Evolutionary conservation across 345 rosid genomes (phyloP).

Genomic region (Ricinus communis): DNA sequence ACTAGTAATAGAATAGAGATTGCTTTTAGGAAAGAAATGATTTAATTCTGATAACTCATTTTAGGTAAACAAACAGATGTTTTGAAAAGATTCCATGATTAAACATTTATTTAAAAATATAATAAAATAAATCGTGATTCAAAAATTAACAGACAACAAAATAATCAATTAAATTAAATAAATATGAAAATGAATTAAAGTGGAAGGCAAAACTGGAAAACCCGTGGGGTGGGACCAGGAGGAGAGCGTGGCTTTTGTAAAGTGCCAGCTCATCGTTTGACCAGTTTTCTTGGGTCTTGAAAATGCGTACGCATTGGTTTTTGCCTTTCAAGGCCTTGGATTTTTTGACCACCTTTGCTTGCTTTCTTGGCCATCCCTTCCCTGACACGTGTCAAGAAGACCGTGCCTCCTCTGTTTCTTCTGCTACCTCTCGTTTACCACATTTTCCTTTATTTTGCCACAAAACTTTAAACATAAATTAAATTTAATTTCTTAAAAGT

Average conservation of each 20-base stretch:
- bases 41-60: neutral
- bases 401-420: neutral
- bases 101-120: too few relatives aligned
- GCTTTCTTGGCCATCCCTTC: neutral
- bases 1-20: too few relatives aligned
- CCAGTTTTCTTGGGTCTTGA: constrained; percentile 10
- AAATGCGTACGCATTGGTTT: constrained; percentile 8
- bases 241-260: constrained; percentile 3
- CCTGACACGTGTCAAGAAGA: neutral
- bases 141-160: neutral
- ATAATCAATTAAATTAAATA: neutral
- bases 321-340: neutral
- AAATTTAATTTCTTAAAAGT: neutral
- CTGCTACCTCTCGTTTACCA: neutral
- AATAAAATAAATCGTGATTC: too few relatives aligned
- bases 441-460: too few relatives aligned
- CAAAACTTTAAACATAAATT: neutral
- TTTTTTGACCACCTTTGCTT: constrained; percentile 4
- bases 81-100: constrained; percentile 16
- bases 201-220: constrained; percentile 5
- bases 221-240: constrained; percentile 17
- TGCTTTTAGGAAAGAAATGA: too few relatives aligned
- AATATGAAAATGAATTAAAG: neutral
- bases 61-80: neutral
- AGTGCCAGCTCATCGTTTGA: constrained; percentile 18